Percentiles rank a stretch among this genome's conserved stretches.
Evolutionary conservation across 2,329 filamentous ascomycete genomes (phyloP).

Genomic region (Xylariomycetidae sp.): DNA sequence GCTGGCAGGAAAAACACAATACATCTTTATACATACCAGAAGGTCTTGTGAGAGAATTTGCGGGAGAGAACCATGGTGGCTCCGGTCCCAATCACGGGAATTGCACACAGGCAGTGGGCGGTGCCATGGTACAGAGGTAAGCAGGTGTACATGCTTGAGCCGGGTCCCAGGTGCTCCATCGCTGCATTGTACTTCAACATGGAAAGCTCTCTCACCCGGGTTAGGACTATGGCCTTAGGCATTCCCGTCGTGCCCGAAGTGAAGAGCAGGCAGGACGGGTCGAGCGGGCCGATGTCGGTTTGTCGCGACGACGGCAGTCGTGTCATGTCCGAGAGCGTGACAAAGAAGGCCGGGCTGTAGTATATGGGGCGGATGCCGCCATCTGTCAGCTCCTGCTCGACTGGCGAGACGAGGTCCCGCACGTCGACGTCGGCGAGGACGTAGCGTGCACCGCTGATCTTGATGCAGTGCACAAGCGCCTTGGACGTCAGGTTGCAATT

Average conservation of each 20-base stretch:
- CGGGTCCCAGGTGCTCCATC: slow-evolving; percentile 16
- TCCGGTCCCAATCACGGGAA: slow-evolving; percentile 42
- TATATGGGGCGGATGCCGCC: slow-evolving; percentile 50
- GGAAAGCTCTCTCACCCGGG: slow-evolving; percentile 33
- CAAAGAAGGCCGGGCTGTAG: slow-evolving; percentile 43
- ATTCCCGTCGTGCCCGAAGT: slow-evolving; percentile 73
- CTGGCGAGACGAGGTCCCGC: slow-evolving; percentile 50
- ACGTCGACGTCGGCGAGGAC: slow-evolving; percentile 54
- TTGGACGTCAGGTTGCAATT: slow-evolving; percentile 63
- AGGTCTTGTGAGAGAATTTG: slow-evolving; percentile 63
- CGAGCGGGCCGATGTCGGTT: slow-evolving; percentile 41
- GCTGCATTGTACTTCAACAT: slow-evolving; percentile 10
- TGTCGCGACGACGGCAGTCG: slow-evolving; percentile 52
- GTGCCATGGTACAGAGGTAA: slow-evolving; percentile 78
- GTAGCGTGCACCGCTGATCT: slow-evolving; percentile 49
- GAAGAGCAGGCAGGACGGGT: slow-evolving; percentile 60
- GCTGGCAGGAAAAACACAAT: too few relatives aligned
- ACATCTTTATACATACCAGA: too few relatives aligned
- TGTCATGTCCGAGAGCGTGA: slow-evolving; percentile 36
- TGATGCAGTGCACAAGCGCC: slow-evolving; percentile 61
- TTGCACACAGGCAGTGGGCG: slow-evolving; percentile 52
- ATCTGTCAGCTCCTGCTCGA: slow-evolving; percentile 50
- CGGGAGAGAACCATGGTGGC: slow-evolving; percentile 56
- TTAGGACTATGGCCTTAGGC: slow-evolving; percentile 65
- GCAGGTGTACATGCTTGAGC: slow-evolving; percentile 66